Evolutionary conservation across 106 monocot species (phyloP).

Genomic region (Narthecium ossifragum): DNA sequence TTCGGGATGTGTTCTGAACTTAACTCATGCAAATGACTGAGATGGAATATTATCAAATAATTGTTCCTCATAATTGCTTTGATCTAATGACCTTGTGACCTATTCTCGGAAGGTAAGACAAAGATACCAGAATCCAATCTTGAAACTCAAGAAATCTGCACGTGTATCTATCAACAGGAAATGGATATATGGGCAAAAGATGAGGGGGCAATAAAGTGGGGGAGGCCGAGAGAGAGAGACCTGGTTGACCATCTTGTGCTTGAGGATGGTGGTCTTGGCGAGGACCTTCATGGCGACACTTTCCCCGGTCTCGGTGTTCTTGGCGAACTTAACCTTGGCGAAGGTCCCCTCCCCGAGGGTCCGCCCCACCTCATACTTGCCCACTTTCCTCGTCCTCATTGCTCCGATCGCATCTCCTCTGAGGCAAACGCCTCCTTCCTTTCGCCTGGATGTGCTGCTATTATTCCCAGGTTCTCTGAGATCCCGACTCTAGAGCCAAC

Average conservation of each 20-base stretch:
- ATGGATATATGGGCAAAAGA: no score
- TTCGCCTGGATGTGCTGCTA: no score
- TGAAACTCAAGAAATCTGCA: neutral
- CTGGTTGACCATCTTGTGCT: constrained; percentile 83
- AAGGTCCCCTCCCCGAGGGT: constrained; percentile 82
- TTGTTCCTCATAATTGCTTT: neutral
- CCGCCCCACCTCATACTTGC: constrained; percentile 76
- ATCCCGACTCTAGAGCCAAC: no score
- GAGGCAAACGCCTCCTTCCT: no score
- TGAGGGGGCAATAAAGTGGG: neutral
- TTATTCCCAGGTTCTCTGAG: no score
- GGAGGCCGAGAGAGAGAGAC: constrained; percentile 4
- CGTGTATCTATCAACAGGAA: neutral
- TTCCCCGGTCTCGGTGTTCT: constrained; percentile 76
- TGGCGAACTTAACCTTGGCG: constrained; percentile 82
- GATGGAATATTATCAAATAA: neutral
- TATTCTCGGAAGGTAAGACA: neutral
- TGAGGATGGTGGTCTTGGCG: constrained; percentile 63
- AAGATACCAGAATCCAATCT: neutral
- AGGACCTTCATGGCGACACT: constrained; percentile 83
- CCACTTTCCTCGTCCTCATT: constrained; percentile 47
- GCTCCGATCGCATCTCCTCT: no score
- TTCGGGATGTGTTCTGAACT: no score
- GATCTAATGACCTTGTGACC: neutral
- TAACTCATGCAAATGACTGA: no score